These are phyloP conservation scores for Pseudopyricularia javanii DNA, from an alignment of 2,329 filamentous ascomycete genomes.

Conservation along the genomic window DNA sequence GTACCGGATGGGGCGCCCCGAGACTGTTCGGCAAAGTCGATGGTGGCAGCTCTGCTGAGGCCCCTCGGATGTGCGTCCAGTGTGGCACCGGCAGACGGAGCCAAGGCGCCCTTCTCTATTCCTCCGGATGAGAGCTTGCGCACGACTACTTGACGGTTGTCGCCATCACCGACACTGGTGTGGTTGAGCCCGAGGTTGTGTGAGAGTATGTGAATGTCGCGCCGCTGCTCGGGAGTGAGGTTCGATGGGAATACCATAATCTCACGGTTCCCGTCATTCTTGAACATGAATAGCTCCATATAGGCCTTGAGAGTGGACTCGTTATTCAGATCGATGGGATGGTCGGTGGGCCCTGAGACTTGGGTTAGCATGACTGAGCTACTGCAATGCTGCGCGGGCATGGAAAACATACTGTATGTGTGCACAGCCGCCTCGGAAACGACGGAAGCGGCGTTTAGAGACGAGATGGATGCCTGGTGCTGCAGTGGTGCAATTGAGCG, in stretches of 20 bases:
- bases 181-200: conserved; percentile 92
- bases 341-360: conserved; percentile 31
- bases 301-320: conserved; percentile 79
- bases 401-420: background rate
- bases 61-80: conserved; percentile 70
- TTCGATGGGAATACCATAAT: conserved; percentile 73
- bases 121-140: conserved; percentile 39
- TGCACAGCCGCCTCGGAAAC: background rate
- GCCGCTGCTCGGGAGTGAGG: conserved; percentile 71
- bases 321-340: conserved; percentile 72
- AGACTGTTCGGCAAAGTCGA: conserved; percentile 69
- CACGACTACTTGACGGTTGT: conserved; percentile 83
- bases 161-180: conserved; percentile 75
- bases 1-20: conserved; percentile 20
- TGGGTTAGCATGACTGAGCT: conserved; percentile 5
- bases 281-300: conserved; percentile 79
- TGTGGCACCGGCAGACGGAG: conserved; percentile 40
- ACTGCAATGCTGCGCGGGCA: background rate
- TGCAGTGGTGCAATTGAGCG: conserved; percentile 51
- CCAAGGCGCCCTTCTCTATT: background rate
- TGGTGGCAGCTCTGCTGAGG: conserved; percentile 88
- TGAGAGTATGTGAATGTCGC: conserved; percentile 84
- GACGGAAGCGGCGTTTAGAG: conserved; percentile 28
- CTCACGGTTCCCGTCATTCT: conserved; percentile 58
- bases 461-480: conserved; percentile 77